Conservation (phyloP, 169 alveolate species). For the Amoebophrya sp. region DNA sequence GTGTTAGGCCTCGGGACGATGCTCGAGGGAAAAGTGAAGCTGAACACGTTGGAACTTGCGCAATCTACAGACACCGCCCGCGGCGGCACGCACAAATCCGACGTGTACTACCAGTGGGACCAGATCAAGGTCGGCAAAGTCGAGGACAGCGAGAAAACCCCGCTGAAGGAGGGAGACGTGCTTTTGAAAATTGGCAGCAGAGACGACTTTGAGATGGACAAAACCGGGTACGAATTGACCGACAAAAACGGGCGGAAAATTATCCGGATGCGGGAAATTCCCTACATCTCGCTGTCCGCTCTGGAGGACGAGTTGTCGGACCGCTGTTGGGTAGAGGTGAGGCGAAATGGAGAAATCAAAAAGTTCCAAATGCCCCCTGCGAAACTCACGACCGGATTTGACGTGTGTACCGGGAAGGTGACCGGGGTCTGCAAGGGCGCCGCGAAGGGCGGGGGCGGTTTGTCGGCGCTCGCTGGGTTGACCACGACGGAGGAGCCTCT, state of each 20-base stretch:
- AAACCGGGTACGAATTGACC: not conserved
- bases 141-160: not conserved
- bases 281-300: not conserved
- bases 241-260: not conserved
- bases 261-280: not conserved
- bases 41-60: not conserved
- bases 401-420: not conserved
- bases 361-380: not conserved
- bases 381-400: not conserved
- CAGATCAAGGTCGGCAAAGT: not conserved
- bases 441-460: not conserved
- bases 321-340: not conserved
- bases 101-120: not conserved
- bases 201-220: not conserved
- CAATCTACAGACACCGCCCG: too few species aligned
- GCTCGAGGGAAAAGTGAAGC: slow-evolving; percentile 6
- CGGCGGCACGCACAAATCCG: not conserved
- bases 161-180: not conserved
- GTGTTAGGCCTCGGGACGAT: slow-evolving; percentile 12
- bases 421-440: not conserved
- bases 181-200: not conserved
- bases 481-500: not conserved
- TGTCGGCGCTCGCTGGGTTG: not conserved
- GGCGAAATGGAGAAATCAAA: not conserved
- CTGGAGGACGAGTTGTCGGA: not conserved